Evolutionary conservation across 192 early-diverging fungal genomes (phyloP), one percentile per base, ranked within the genome.

Genomic region (Coemansia sp.): DNA sequence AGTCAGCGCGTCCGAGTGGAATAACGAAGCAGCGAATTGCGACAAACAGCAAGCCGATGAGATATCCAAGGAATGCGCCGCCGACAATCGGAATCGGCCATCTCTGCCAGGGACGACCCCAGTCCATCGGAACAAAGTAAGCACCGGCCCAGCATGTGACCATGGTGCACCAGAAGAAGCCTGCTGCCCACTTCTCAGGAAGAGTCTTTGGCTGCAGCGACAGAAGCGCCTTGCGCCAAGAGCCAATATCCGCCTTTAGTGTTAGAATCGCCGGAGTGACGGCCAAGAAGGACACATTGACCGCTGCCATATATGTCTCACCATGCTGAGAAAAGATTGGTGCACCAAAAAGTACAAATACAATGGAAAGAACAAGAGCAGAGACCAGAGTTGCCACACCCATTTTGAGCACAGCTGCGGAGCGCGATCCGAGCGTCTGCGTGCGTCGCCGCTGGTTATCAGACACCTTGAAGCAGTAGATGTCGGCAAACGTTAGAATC

Each of bases 121-220:
- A 79, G 58, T 79, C 76, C 71, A 79, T 57, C 23, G 76, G 76
- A 12, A 79, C 53, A 57, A 73, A 72, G 57, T 73, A 72, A 0
- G 76, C 76, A 0, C 56, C 18, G 10, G 57, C 38, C 76, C 76
- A 79, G 22, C 59, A 52, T 1, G 54, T 42, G 1, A 34, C 46
- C 40, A 73, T 66, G 3, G 76, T 69, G 48, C 55, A 59, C 76
- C 76, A 79, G 24, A 79, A 79, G 45, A 79, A 59, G 0, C 70
- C 76, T 0, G 76, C 46, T 1, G 76, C 76, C 76, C 76, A 79
- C 38, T 69, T 57, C 40, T 79, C 76, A 0, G 76, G 71, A 17
- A 79, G 21, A 9, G 61, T 50, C 42, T 66, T 62, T 3, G 19
- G 17, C 37, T 55, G 52, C 1, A 41, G 30, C 30, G 63, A 53